Conservation (phyloP, 805 yeast genomes). For the Debaryomyces tyrocola region DNA sequence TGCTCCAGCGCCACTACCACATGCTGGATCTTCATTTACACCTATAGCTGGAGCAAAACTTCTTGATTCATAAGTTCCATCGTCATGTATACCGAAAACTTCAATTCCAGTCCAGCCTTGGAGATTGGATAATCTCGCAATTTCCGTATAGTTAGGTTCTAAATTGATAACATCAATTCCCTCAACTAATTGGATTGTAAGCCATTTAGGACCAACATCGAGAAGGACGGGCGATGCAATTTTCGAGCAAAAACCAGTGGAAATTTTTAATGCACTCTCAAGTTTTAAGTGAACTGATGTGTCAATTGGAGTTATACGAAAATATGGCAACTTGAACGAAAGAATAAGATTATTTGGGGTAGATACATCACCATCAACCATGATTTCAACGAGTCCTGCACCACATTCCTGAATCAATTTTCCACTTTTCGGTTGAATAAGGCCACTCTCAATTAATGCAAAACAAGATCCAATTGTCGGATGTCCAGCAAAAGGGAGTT, state of each 20-base stretch:
- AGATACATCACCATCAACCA: conserved; percentile 13
- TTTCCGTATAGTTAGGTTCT: conserved; percentile 26
- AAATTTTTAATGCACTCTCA: conserved; percentile 8
- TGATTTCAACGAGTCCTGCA: conserved; percentile 42
- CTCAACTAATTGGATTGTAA: conserved; percentile 30
- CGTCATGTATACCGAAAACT: conserved; percentile 34
- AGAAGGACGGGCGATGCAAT: conserved; percentile 23
- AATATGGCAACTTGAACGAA: conserved; percentile 30
- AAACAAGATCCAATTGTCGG: conserved; percentile 57
- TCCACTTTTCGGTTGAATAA: conserved; percentile 24
- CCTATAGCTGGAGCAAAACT: conserved; percentile 41
- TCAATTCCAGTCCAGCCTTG: conserved; percentile 34
- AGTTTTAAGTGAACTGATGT: conserved; percentile 4
- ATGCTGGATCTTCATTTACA: conserved; percentile 52
- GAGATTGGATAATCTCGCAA: conserved; percentile 16
- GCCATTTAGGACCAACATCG: conserved; percentile 51
- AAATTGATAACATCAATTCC: conserved; percentile 31
- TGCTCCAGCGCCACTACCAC: conserved; percentile 49
- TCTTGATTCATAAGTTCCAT: conserved; percentile 33
- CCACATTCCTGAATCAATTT: conserved; percentile 44
- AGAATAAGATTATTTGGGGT: conserved; percentile 10
- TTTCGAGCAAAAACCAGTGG: conserved; percentile 1
- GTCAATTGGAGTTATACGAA: background rate
- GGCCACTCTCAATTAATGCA: conserved; percentile 43
- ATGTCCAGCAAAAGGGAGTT: conserved; percentile 65